Evolutionary conservation across 257 asterid genomes (phyloP).

Genomic region (Echites panduratus): DNA sequence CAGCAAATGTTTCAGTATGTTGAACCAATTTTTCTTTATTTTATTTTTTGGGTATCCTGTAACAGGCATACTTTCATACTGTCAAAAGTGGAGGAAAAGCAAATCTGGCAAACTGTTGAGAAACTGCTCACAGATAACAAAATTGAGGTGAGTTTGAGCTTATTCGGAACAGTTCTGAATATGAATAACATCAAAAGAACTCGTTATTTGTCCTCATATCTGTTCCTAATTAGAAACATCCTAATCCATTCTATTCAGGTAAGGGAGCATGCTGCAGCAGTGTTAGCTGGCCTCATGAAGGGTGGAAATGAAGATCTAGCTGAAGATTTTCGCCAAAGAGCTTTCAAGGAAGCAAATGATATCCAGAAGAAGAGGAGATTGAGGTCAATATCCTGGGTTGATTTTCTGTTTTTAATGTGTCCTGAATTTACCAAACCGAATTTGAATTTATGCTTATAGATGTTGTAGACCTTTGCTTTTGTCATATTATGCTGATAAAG

Average conservation of each 20-base stretch:
- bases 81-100: slow-evolving; percentile 55
- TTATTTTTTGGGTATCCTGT: slow-evolving; percentile 12
- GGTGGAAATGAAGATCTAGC: slow-evolving; percentile 72
- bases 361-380: slow-evolving; percentile 59
- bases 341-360: slow-evolving; percentile 67
- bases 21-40: not conserved
- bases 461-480: not conserved
- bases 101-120: slow-evolving; percentile 85
- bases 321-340: slow-evolving; percentile 73
- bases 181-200: not conserved
- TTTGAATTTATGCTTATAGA: not conserved
- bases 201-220: not conserved
- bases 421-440: not conserved
- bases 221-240: not conserved
- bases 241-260: slow-evolving; percentile 41
- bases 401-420: slow-evolving; percentile 15
- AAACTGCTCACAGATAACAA: slow-evolving; percentile 79
- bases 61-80: slow-evolving; percentile 87
- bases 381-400: slow-evolving; percentile 38
- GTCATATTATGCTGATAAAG: not conserved
- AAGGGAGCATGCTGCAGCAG: slow-evolving; percentile 99
- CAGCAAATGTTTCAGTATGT: not conserved
- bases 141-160: slow-evolving; percentile 67
- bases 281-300: slow-evolving; percentile 95
- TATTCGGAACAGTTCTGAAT: slow-evolving; percentile 2